Evolutionary conservation across 139 green algal species (phyloP), one percentile per base, ranked within the genome.

Genomic region (Chlamydomonas sphaeroides): DNA sequence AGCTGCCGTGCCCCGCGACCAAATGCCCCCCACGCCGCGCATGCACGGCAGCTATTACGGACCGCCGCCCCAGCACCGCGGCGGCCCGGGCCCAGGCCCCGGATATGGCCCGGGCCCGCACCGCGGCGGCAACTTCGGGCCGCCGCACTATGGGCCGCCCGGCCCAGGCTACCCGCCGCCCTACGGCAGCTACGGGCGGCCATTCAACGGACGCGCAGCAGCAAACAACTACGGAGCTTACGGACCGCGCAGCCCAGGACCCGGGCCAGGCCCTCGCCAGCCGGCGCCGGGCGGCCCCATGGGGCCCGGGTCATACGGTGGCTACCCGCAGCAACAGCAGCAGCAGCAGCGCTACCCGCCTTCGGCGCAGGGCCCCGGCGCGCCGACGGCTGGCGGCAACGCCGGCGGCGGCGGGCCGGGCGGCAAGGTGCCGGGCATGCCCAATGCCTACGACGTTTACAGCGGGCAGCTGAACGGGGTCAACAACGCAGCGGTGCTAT

Each of bases 1-100:
- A 87, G 88, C 91, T 68, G 95, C 95, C 25, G 93, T 98, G 42
- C 95, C 95, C 0, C 79, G 94, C 4, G 95, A 98, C 78, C 88
- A 96, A 78, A 97, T 98, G 92, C 91, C 94, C 0, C 81, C 89
- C 6, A 79, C 53, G 38, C 63, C 66, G 2, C 80, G 80, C 30
- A 79, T 84, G 76, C 59, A 75, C 33, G 72, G 63, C 28, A 75
- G 67, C 51, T 78, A 78, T 26, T 84, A 80, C 20, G 79, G 79
- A 5, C 77, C 61, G 65, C 76, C 76, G 45, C 76, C 76, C 32
- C 76, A 73, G 28, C 65, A 76, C 11, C 77, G 65, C 65, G 65
- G 65, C 48, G 77, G 77, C 2, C 36, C 76, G 6, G n/a, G n/a
- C n/a, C n/a, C n/a, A n/a, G 76, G 32, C 23, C 65, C 48, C 20